phyloP scores from a whole-genome alignment of 2,329 filamentous ascomycete species.

The Beauveria pseudobassiana region DNA sequence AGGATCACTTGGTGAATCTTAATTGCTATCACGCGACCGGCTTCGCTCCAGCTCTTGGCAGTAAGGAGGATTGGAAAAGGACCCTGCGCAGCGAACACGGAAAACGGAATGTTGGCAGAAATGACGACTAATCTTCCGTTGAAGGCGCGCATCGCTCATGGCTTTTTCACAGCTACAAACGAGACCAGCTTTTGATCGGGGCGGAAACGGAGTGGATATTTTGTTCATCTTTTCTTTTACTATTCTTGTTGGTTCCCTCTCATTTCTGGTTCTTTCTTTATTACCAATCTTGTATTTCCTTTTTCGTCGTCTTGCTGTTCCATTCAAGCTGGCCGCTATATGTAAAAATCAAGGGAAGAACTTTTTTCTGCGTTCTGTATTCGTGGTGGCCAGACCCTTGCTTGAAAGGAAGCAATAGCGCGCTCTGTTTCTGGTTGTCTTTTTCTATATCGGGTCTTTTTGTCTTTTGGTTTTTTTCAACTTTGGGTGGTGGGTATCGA shows the following conservation, averaged over 20 bases:
- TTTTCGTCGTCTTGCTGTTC: neutral
- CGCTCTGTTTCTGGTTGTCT: conserved; percentile 4
- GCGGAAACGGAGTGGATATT: conserved; percentile 8
- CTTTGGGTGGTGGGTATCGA: neutral
- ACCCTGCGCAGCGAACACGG: neutral
- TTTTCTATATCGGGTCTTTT: neutral
- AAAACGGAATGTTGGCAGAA: neutral
- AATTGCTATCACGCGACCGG: conserved; percentile 3
- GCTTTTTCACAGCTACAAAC: neutral
- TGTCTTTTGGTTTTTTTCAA: neutral
- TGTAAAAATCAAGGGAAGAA: neutral
- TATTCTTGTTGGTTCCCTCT: conserved; percentile 5
- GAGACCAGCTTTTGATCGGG: neutral
- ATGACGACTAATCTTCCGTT: neutral
- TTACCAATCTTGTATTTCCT: conserved; percentile 4
- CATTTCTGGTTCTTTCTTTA: conserved; percentile 12
- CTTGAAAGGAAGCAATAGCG: conserved; percentile 1
- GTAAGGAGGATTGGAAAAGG: neutral
- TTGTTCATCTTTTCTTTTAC: conserved; percentile 3
- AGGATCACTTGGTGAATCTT: neutral
- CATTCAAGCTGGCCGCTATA: neutral
- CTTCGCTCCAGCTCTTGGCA: neutral
- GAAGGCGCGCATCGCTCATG: neutral
- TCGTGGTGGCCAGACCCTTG: neutral
- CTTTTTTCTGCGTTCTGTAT: neutral